These are phyloP conservation scores for Ramichloridium luteum DNA, from an alignment of 2,329 filamentous ascomycete species.

Conservation along the genomic window DNA sequence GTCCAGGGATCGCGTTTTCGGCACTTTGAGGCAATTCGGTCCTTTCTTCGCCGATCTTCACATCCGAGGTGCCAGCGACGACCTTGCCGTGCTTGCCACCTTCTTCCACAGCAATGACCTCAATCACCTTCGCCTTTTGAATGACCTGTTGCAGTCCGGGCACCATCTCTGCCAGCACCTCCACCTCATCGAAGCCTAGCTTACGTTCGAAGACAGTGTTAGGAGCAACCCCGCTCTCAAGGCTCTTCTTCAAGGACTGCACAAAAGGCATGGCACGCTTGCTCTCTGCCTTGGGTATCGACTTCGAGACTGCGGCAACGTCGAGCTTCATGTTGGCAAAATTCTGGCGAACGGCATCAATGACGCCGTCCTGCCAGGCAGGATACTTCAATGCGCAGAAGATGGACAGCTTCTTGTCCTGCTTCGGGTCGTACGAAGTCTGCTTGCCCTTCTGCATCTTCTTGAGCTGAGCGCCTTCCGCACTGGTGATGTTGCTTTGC, in stretches of 20 bases:
- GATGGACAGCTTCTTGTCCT: conserved; percentile 83
- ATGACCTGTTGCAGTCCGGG: conserved; percentile 65
- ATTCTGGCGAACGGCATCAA: conserved; percentile 61
- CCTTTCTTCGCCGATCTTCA: conserved; percentile 45
- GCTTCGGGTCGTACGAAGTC: conserved; percentile 72
- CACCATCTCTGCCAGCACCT: conserved; percentile 65
- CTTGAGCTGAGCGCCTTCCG: conserved; percentile 72
- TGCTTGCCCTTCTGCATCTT: conserved; percentile 85
- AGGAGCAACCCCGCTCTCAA: conserved; percentile 53
- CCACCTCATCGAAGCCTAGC: conserved; percentile 74
- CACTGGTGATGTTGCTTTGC: conserved; percentile 68
- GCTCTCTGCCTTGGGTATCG: conserved; percentile 76
- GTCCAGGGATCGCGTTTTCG: conserved; percentile 67
- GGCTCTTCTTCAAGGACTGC: conserved; percentile 70
- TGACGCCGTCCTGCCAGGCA: conserved; percentile 82
- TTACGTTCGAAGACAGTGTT: conserved; percentile 67
- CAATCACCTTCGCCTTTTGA: conserved; percentile 54
- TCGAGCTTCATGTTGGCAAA: conserved; percentile 56
- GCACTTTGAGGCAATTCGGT: conserved; percentile 48
- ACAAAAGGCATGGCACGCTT: conserved; percentile 99
- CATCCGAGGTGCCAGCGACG: conserved; percentile 39
- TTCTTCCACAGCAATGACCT: conserved; percentile 60
- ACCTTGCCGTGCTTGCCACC: conserved; percentile 53
- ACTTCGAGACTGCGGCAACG: conserved; percentile 67
- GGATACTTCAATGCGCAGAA: conserved; percentile 72